These are phyloP conservation scores for Pseudocercospora ulei DNA, from an alignment of 2,329 filamentous ascomycete species.

Conservation along the genomic window DNA sequence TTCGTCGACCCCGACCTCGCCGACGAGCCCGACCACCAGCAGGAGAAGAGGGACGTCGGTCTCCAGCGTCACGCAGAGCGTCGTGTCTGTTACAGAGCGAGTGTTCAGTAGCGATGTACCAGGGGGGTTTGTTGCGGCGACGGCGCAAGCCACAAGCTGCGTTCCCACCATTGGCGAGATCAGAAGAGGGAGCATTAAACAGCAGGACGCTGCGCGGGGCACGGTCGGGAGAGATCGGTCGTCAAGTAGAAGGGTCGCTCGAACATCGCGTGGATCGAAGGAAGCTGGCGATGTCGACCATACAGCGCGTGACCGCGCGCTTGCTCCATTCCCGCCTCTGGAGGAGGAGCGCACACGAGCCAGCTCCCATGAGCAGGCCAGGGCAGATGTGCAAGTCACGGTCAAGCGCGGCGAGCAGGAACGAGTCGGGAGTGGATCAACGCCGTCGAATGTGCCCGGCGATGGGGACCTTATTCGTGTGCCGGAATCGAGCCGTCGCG, in stretches of 20 bases:
- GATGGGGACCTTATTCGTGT: slow-evolving; percentile 11
- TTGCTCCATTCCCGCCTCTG: slow-evolving; percentile 21
- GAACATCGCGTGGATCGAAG: not conserved
- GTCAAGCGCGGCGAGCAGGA: slow-evolving; percentile 1
- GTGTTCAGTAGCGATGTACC: slow-evolving; percentile 20
- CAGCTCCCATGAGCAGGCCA: slow-evolving; percentile 4
- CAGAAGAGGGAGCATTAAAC: slow-evolving; percentile 28
- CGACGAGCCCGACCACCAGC: slow-evolving; percentile 6
- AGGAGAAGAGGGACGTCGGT: slow-evolving; percentile 15
- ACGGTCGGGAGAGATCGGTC: slow-evolving; percentile 17
- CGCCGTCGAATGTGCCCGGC: slow-evolving; percentile 5
- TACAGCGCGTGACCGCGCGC: slow-evolving; percentile 2
- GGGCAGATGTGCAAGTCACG: slow-evolving; percentile 1
- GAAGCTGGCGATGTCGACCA: not conserved
- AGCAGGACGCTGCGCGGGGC: slow-evolving; percentile 4
- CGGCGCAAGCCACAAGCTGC: slow-evolving; percentile 36
- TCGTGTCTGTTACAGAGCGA: slow-evolving; percentile 14
- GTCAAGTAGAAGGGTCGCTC: slow-evolving; percentile 15
- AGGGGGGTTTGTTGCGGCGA: slow-evolving; percentile 34
- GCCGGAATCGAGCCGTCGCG: slow-evolving; percentile 9
- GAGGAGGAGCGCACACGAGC: slow-evolving; percentile 19
- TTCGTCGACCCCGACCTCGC: slow-evolving; percentile 1
- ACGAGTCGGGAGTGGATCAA: slow-evolving; percentile 8
- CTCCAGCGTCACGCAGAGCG: slow-evolving; percentile 17
- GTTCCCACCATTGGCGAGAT: slow-evolving; percentile 41